Evolutionary conservation across 257 asterid species (phyloP), one percentile per base, ranked within the genome.

Genomic region (Solanum stenotomum): DNA sequence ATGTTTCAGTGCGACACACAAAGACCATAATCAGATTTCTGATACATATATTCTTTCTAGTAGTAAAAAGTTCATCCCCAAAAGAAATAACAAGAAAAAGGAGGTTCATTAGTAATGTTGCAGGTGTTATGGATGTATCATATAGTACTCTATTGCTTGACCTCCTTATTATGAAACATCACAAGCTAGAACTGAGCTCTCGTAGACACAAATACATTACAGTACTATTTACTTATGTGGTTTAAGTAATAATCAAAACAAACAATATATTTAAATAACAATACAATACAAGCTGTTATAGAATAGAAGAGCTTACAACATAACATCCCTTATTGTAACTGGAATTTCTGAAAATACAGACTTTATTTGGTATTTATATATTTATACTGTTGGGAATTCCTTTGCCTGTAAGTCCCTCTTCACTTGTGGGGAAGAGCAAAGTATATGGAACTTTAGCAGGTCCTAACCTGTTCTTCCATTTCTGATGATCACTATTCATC

Each of bases 331-430:
- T 83, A 29, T 52, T 83, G 38, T 72, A 18, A 72, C 27, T 72
- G 79, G 8, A 33, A 16, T 33, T 33, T 72, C 42, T 72, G 23
- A 72, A 72, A 72, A 8, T 33, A 72, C 27, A 33, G 15, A 9
- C 5, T 33, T 31, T 33, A 31, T 31, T 71, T 71, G 40, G n/a
- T 71, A 70, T 70, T 13, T 13, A 25, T 59, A 78, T 90, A 93
- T 33, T 92, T 92, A 18, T 76, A 34, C 98, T 95, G 67, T 95
- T 95, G 31, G 98, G 98, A 91, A 94, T 94, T 63, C 98, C 98
- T 86, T 88, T 93, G 84, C 98, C 96, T 20, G 96, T 91, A 52
- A 95, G 93, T 38, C 98, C 98, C 56, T 65, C 59, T 61, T 84
- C 96, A 89, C 96, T 92, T 20, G 89, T 93, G 31, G 95, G 96